These are phyloP conservation scores for Fusarium pseudoanthophilum DNA, from an alignment of 2,329 filamentous ascomycete species.

Conservation along the genomic window DNA sequence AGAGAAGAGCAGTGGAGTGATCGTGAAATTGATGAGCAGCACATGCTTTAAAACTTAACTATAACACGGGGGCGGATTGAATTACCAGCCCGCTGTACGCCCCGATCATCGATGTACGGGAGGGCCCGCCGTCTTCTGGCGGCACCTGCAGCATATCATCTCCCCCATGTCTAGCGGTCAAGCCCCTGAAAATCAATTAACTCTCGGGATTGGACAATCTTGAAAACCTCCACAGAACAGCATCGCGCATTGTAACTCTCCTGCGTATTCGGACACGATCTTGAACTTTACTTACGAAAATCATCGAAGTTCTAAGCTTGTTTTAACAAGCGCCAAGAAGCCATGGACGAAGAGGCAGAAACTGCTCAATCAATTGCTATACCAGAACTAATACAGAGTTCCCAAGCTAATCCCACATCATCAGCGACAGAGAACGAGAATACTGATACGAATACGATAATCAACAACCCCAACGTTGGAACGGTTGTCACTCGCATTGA, in stretches of 20 bases:
- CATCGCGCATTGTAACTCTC: constrained; percentile 1
- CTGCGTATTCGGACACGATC: constrained; percentile 22
- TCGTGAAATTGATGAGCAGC: constrained; percentile 8
- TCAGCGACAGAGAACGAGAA: neutral
- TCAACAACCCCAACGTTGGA: constrained; percentile 29
- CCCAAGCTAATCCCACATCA: neutral
- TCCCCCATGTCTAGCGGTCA: constrained; percentile 36
- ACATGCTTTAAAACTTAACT: constrained; percentile 29
- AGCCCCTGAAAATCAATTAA: constrained; percentile 26
- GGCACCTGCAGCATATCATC: constrained; percentile 22
- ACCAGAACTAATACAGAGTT: constrained; percentile 7
- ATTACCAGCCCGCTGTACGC: neutral
- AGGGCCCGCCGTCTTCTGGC: constrained; percentile 19
- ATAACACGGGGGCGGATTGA: constrained; percentile 23
- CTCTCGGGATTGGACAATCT: constrained; percentile 11
- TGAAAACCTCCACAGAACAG: constrained; percentile 4
- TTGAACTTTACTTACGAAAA: neutral
- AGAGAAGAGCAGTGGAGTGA: constrained; percentile 24
- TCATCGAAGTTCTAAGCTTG: neutral
- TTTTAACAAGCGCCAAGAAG: neutral
- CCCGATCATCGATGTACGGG: neutral
- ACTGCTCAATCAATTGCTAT: constrained; percentile 15
- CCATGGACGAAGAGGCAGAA: constrained; percentile 5
- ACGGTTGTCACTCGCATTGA: constrained; percentile 51
- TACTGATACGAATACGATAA: constrained; percentile 42